Evolutionary conservation across 2,329 filamentous ascomycete species (phyloP), one percentile per base, ranked within the genome.

Genomic region (Xylariales sp.): DNA sequence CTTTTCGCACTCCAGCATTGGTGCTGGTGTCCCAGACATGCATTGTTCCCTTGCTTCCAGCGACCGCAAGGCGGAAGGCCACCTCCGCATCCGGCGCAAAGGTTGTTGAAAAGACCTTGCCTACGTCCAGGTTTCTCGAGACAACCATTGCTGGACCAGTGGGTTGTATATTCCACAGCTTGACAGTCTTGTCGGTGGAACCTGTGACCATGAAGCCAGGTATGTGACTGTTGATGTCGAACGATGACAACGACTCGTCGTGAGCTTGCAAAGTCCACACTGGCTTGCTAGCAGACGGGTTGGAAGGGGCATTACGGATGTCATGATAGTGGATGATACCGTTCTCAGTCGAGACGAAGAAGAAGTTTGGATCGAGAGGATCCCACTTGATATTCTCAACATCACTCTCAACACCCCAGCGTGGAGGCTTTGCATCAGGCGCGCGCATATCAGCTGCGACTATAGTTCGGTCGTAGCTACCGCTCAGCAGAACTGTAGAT

Each of bases 21-120:
- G 93, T 98, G 60, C 88, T 79, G 16, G 93, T 96, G 63, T 97
- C 91, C 93, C 93, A 98, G 37, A 98, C 82, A 60, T 95, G 87
- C 56, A 97, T 81, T 24, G 79, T 78, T 31, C 93, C 93, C 68
- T 94, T 94, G 70, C 90, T 97, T 39, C 93, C 93, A 6, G 91
- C 93, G 14, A 98, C 88, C 3, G 90, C 87, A 30, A 98, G 73
- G 38, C 93, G 77, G 74, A 97, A 98, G 17, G 87, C 86, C 8
- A 97, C 89, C 63, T 93, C 88, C 23, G 81, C 63, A 58, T 98
- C 93, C 1, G 93, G 91, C 4, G 86, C 93, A 61, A 97, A 98
- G 6, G 76, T 78, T 3, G 90, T 85, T 10, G 88, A 88, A 64
- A 98, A 98, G 25, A 98, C 85, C 65, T 91, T 94, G 43, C 93